A percentile compares a stretch with the other conserved stretches of the same genome.
Evolutionary conservation across 495 filamentous ascomycete species (phyloP).

Genomic region (Astrocystis sublimbata): DNA sequence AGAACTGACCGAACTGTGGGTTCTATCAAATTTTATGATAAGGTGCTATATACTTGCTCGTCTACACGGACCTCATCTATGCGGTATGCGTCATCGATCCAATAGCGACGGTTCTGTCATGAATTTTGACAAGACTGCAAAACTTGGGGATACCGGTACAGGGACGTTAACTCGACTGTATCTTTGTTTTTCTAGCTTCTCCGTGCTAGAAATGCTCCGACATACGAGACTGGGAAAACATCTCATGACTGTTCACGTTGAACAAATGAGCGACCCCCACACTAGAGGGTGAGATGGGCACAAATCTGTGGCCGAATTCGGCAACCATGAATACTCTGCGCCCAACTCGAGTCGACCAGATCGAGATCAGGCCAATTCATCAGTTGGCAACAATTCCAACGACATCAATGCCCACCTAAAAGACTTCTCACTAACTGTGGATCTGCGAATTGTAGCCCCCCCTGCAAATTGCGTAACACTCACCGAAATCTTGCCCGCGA

Average conservation of each 20-base stretch:
- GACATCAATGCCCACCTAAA: constrained; percentile 1
- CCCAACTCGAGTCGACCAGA: background rate
- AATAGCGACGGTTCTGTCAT: background rate
- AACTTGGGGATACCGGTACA: background rate
- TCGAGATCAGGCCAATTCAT: background rate
- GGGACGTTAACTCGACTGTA: background rate
- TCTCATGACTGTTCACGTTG: background rate
- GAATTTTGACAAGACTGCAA: background rate
- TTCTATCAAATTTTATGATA: background rate
- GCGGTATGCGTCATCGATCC: background rate
- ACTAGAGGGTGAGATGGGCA: background rate
- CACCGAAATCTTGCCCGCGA: constrained; percentile 8
- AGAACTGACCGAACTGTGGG: background rate
- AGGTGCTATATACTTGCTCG: background rate
- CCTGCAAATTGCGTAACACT: constrained; percentile 13
- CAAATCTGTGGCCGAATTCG: constrained; percentile 1
- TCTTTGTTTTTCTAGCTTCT: too few relatives aligned
- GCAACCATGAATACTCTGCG: background rate
- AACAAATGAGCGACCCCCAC: background rate
- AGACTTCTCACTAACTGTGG: constrained; percentile 5
- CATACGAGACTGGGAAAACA: background rate
- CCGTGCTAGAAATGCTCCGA: background rate
- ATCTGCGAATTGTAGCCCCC: background rate
- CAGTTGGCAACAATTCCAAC: background rate
- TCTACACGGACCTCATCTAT: background rate